These are phyloP conservation scores for Lindgomyces ingoldianus DNA, from an alignment of 495 filamentous ascomycete genomes.

Conservation along the genomic window DNA sequence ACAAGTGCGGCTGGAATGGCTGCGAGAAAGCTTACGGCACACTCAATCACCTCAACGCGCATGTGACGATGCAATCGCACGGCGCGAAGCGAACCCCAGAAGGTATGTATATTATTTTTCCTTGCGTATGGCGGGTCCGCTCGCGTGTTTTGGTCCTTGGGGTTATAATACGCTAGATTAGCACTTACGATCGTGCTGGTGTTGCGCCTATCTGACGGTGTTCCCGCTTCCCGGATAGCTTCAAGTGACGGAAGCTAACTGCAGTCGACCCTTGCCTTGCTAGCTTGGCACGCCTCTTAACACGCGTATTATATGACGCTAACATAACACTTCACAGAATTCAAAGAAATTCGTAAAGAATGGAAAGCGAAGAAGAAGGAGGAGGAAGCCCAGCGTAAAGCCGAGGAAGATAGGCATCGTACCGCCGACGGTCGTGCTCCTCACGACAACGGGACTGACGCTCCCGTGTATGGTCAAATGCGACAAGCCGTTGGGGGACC, in stretches of 20 bases:
- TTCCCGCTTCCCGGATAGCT: constrained; percentile 40
- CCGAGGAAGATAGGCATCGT: constrained; percentile 83
- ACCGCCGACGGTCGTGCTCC: constrained; percentile 60
- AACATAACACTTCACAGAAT: constrained; percentile 63
- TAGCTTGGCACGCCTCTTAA: constrained; percentile 35
- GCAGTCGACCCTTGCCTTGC: constrained; percentile 35
- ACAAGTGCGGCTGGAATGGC: constrained; percentile 97
- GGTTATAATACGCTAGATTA: constrained; percentile 25
- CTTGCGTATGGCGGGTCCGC: background rate
- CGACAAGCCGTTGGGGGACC: constrained; percentile 28
- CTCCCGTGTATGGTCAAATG: constrained; percentile 42
- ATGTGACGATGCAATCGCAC: constrained; percentile 97
- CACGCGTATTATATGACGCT: constrained; percentile 31
- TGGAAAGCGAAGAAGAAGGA: constrained; percentile 99
- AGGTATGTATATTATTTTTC: constrained; percentile 65
- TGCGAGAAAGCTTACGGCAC: constrained; percentile 98
- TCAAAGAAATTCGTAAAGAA: constrained; percentile 98
- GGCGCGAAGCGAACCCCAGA: constrained; percentile 91
- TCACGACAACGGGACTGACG: constrained; percentile 51
- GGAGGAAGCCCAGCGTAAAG: constrained; percentile 87
- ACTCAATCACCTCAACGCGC: constrained; percentile 92
- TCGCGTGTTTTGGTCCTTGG: constrained; percentile 5
- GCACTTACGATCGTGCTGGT: constrained; percentile 35
- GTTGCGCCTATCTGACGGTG: constrained; percentile 39
- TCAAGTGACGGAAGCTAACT: constrained; percentile 37